phyloP scores from a whole-genome alignment of 106 monocot genomes.

The Dendrobium chrysotoxum region DNA sequence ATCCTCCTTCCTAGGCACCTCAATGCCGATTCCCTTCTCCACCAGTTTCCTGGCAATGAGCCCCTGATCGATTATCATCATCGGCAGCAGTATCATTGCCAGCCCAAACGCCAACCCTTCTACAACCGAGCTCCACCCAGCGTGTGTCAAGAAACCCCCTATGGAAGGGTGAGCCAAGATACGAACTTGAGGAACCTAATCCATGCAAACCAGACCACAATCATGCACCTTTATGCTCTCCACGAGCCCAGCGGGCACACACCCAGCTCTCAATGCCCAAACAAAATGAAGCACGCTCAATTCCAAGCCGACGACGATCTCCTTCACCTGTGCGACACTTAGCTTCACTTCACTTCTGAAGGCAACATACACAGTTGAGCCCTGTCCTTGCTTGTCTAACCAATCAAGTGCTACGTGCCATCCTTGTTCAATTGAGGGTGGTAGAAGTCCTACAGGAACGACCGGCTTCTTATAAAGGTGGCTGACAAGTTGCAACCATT shows the following conservation, averaged over 20 bases:
- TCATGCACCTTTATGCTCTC: background rate
- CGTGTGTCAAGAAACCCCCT: slow-evolving; percentile 4
- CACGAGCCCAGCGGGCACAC: background rate
- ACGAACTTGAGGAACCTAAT: slow-evolving; percentile 3
- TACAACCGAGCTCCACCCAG: slow-evolving; percentile 3
- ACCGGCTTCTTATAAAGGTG: slow-evolving; percentile 2
- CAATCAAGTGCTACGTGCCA: background rate
- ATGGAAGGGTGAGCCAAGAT: slow-evolving; percentile 11
- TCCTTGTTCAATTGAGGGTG: background rate
- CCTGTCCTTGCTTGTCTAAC: background rate
- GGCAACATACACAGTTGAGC: slow-evolving; percentile 2
- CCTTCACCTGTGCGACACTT: background rate
- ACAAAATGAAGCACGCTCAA: background rate
- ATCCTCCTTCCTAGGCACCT: slow-evolving; percentile 31
- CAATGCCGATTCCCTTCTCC: slow-evolving; percentile 30
- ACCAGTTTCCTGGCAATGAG: slow-evolving; percentile 31
- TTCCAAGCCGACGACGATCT: slow-evolving; percentile 1
- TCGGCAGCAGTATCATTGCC: slow-evolving; percentile 24
- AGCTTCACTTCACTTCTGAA: slow-evolving; percentile 11
- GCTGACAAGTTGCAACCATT: slow-evolving; percentile 3
- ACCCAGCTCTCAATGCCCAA: background rate
- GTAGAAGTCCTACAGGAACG: slow-evolving; percentile 13
- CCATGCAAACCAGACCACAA: background rate
- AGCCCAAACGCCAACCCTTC: slow-evolving; percentile 16
- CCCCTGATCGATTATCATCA: slow-evolving; percentile 46